phyloP scores from a whole-genome alignment of 169 alveolate genomes.

The Plasmodium gaboni region DNA sequence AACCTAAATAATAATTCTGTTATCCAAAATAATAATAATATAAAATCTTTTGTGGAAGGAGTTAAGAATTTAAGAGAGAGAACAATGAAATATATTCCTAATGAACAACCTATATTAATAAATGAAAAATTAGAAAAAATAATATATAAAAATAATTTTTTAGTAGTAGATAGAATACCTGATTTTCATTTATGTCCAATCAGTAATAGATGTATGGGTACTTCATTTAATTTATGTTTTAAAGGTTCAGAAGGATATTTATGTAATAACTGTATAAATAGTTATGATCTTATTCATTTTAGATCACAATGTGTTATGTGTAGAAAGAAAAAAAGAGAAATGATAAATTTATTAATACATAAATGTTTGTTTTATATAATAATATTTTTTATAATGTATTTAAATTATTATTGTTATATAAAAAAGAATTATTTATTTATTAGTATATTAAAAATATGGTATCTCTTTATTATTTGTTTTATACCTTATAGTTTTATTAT shows the following conservation, averaged over 20 bases:
- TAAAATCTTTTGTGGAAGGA: neutral
- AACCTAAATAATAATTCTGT: neutral
- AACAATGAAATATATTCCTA: neutral
- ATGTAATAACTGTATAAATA: constrained; percentile 78
- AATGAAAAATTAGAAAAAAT: constrained; percentile 46
- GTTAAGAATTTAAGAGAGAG: neutral
- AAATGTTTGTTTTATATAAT: constrained; percentile 56
- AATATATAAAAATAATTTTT: constrained; percentile 42
- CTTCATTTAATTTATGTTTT: constrained; percentile 68
- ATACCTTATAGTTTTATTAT: constrained; percentile 35
- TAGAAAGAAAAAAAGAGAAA: constrained; percentile 29
- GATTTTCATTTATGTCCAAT: constrained; percentile 74
- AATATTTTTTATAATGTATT: constrained; percentile 42
- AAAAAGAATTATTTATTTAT: constrained; percentile 66
- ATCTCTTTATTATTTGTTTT: constrained; percentile 57
- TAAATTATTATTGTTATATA: constrained; percentile 72
- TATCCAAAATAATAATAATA: neutral
- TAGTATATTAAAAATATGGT: constrained; percentile 76
- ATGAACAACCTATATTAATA: constrained; percentile 24
- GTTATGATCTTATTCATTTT: constrained; percentile 41
- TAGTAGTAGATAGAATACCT: constrained; percentile 68
- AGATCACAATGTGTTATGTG: constrained; percentile 71
- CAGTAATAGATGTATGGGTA: constrained; percentile 62
- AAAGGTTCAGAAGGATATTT: constrained; percentile 86
- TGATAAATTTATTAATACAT: constrained; percentile 15